These are phyloP conservation scores for Mucuna pruriens DNA, from an alignment of 306 rosid genomes.

Conservation along the genomic window DNA sequence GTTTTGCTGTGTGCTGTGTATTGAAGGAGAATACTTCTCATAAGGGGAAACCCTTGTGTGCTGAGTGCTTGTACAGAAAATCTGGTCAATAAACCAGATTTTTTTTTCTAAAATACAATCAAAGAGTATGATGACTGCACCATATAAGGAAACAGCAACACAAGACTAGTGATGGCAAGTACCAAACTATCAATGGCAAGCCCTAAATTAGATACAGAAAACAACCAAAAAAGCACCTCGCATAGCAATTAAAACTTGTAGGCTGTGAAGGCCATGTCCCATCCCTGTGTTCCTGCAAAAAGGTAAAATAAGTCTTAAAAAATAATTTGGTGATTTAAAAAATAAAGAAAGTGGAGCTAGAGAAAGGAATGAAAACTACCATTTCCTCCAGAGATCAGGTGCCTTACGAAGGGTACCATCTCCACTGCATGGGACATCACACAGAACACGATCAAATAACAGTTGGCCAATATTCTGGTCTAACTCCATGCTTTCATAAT, in stretches of 20 bases:
- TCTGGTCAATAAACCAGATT: background rate
- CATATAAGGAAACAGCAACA: background rate
- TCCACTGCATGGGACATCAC: constrained; percentile 99
- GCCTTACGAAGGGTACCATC: constrained; percentile 99
- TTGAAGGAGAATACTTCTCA: background rate
- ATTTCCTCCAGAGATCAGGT: constrained; percentile 99
- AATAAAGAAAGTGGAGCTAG: background rate
- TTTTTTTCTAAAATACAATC: background rate
- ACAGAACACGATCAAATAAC: constrained; percentile 87
- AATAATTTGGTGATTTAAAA: constrained; percentile 4
- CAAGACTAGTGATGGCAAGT: background rate
- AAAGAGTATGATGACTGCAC: background rate
- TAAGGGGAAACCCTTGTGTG: background rate
- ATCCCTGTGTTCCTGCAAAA: constrained; percentile 79
- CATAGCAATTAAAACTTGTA: constrained; percentile 94
- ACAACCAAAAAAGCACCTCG: constrained; percentile 45
- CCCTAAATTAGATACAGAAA: constrained; percentile 7
- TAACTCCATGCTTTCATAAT: constrained; percentile 39
- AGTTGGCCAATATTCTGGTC: constrained; percentile 60
- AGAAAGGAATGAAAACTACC: constrained; percentile 59
- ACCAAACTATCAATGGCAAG: background rate
- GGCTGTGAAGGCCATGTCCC: constrained; percentile 86
- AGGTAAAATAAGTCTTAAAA: constrained; percentile 31
- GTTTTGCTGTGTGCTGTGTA: background rate
- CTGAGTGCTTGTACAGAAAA: background rate